Evolutionary conservation across 2,329 filamentous ascomycete genomes (phyloP), one percentile per base, ranked within the genome.

Genomic region (Lizonia empirigonia): DNA sequence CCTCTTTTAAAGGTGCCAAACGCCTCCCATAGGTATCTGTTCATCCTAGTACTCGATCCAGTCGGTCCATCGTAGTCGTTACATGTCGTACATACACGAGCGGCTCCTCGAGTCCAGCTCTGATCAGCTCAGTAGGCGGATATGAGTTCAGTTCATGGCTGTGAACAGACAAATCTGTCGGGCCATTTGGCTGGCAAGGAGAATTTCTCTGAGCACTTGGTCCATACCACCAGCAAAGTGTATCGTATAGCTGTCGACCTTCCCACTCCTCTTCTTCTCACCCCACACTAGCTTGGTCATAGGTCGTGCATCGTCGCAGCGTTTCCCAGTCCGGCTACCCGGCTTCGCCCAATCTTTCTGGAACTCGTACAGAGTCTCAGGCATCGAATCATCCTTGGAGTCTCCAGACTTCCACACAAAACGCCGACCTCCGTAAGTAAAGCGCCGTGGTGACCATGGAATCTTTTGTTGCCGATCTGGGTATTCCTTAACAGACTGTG

Each of bases 341-440:
- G 70, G 67, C 55, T 72, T 72, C 8, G 66, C 61, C 64, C 64
- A 71, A 36, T 72, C 69, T 23, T 59, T 62, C 22, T 61, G 60
- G 41, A 67, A 72, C 44, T 72, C 70, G 54, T 71, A 72, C 18
- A 72, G 58, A 4, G 69, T 70, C 58, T 72, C 70, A 5, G 69
- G 69, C 70, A 72, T 72, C 5, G 69, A 67, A 29, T 81, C 77
- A 55, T 82, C 78, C 62, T 81, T 67, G 2, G 77, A 74, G 18
- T 73, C 61, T 16, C 72, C 76, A 7, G 69, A 69, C 27, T 66
- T 78, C 76, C 78, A 82, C 16, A 74, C 70, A 47, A 72, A 72
- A 16, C 67, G 62, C 7, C 70, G 68, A 8, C 70, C 70, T 32
- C 69, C 70, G 37, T 72, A 72, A 6, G 58, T 71, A 45, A 72